A percentile compares a stretch with the other conserved stretches of the same genome.
These are phyloP conservation scores for Claviceps sp. DNA, from an alignment of 2,329 filamentous ascomycete species.

Conservation along the genomic window DNA sequence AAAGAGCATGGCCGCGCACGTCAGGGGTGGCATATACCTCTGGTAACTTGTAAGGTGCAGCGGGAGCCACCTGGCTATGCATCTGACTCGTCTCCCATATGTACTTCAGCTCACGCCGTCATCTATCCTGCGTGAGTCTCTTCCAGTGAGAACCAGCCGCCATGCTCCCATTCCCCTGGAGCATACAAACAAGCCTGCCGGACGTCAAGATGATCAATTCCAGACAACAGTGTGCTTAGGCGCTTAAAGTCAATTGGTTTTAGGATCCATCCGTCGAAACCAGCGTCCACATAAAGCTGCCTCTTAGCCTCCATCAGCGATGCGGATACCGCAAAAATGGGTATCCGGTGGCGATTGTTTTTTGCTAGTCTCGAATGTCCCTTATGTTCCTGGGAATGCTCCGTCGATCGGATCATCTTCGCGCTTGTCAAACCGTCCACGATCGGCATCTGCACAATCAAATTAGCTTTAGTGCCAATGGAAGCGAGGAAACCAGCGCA, in stretches of 20 bases:
- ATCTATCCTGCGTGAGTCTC: constrained; percentile 5
- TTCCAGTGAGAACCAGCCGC: constrained; percentile 57
- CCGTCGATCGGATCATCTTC: constrained; percentile 67
- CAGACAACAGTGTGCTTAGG: constrained; percentile 52
- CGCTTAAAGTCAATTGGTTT: constrained; percentile 77
- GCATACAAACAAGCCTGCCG: constrained; percentile 53
- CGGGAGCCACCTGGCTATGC: background rate
- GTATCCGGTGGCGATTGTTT: constrained; percentile 55
- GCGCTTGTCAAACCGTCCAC: constrained; percentile 73
- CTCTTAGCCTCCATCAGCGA: constrained; percentile 60
- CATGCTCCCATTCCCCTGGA: constrained; percentile 66
- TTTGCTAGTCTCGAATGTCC: constrained; percentile 45
- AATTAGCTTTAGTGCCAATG: background rate
- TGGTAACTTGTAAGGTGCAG: background rate
- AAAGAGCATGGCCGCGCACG: background rate
- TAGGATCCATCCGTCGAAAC: constrained; percentile 84
- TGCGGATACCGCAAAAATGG: constrained; percentile 79
- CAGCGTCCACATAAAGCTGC: constrained; percentile 57
- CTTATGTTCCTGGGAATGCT: constrained; percentile 35
- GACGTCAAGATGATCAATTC: constrained; percentile 48
- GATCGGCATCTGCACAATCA: constrained; percentile 65
- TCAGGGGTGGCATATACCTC: background rate
- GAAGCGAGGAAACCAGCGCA: background rate
- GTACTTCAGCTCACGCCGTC: background rate
- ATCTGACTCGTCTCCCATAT: background rate